A percentile compares a stretch with the other conserved stretches of the same genome.
Evolutionary conservation across 441 rosid species (phyloP).

Genomic region (Iberis amara): DNA sequence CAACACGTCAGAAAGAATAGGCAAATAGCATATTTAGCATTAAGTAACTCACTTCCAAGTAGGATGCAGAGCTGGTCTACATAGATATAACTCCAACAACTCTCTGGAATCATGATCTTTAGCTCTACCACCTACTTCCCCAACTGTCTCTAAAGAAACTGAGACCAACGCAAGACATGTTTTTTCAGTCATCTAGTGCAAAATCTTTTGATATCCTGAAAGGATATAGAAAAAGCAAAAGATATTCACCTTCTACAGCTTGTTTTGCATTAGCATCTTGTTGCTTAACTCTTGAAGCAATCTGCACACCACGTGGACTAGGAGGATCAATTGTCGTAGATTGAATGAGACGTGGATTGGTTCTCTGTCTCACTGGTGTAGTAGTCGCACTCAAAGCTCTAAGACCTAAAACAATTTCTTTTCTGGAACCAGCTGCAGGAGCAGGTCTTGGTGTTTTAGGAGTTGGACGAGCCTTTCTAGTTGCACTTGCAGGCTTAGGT

Average conservation of each 20-base stretch:
- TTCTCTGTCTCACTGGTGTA: slow-evolving; percentile 15
- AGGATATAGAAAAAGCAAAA: slow-evolving; percentile 3
- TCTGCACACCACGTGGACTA: slow-evolving; percentile 23
- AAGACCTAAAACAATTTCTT: slow-evolving; percentile 24
- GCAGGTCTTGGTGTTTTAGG: slow-evolving; percentile 20
- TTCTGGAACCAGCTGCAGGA: neutral
- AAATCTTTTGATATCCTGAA: slow-evolving; percentile 2
- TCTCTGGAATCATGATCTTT: slow-evolving; percentile 24
- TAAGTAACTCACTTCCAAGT: slow-evolving; percentile 54
- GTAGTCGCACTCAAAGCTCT: slow-evolving; percentile 18
- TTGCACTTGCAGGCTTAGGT: neutral
- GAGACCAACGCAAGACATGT: slow-evolving; percentile 10
- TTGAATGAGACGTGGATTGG: slow-evolving; percentile 20
- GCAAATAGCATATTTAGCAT: slow-evolving; percentile 13
- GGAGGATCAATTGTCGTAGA: slow-evolving; percentile 25
- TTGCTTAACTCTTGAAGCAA: slow-evolving; percentile 20
- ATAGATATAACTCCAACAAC: slow-evolving; percentile 14
- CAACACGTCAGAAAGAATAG: slow-evolving; percentile 11
- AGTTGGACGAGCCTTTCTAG: slow-evolving; percentile 9
- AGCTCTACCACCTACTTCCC: slow-evolving; percentile 26
- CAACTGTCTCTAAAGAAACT: slow-evolving; percentile 28
- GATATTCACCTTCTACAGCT: slow-evolving; percentile 36
- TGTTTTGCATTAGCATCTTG: slow-evolving; percentile 24
- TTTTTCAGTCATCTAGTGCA: slow-evolving; percentile 2
- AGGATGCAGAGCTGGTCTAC: slow-evolving; percentile 37